phyloP scores from a whole-genome alignment of 176 grass and related monocot species.

The Areca catechu region DNA sequence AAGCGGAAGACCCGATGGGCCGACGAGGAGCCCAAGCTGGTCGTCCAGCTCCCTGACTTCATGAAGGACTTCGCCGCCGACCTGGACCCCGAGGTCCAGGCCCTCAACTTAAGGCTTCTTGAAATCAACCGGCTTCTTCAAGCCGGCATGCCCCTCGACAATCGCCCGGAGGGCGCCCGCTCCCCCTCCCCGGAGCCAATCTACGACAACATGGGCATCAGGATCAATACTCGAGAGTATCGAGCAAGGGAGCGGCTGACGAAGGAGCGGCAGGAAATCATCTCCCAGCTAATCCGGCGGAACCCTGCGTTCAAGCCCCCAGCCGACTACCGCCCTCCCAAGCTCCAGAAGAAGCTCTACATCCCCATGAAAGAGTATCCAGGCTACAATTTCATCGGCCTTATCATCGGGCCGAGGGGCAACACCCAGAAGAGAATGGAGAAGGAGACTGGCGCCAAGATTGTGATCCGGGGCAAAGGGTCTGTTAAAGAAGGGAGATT shows the following conservation, averaged over 20 bases:
- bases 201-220: constrained; percentile 85
- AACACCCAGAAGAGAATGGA: constrained; percentile 99
- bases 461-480: constrained; percentile 91
- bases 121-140: constrained; percentile 69
- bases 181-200: constrained; percentile 34
- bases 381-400: constrained; percentile 84
- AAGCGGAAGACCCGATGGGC: constrained; percentile 93
- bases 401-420: constrained; percentile 79
- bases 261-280: constrained; percentile 84
- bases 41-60: constrained; percentile 73
- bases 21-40: constrained; percentile 73
- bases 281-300: constrained; percentile 84
- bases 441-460: constrained; percentile 96
- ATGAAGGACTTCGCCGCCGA: constrained; percentile 94
- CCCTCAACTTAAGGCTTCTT: constrained; percentile 67
- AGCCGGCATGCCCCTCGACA: constrained; percentile 57
- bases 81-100: constrained; percentile 86
- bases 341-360: constrained; percentile 93
- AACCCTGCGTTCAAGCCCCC: constrained; percentile 93
- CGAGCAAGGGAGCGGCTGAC: constrained; percentile 72
- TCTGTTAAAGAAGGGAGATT: constrained; percentile 90
- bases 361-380: constrained; percentile 97
- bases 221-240: constrained; percentile 89
- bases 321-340: constrained; percentile 78
- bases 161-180: constrained; percentile 70